Evolutionary conservation across 2,329 filamentous ascomycete genomes (phyloP), one percentile per base, ranked within the genome.

Genomic region (Fusarium clavum): DNA sequence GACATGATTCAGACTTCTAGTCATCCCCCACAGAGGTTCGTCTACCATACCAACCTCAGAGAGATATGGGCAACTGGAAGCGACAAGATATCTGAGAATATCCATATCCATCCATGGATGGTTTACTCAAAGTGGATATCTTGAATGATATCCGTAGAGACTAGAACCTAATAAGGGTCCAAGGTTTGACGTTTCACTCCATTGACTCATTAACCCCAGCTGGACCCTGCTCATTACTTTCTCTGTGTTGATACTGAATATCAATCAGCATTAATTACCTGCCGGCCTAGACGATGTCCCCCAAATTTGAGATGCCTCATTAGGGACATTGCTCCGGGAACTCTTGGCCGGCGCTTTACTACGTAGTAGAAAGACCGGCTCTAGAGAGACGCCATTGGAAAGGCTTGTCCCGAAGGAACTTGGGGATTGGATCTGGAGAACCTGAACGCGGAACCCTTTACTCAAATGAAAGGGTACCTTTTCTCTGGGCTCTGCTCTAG

Each of bases 391-490:
- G 43, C 34, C 47, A 59, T 49, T 64, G 60, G 52, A 59, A 58
- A 67, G 61, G 63, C 63, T 65, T 73, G 54, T 64, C 71, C 68
- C 61, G 64, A 69, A 62, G 27, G 38, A 40, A 34, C 47, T 65
- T 66, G 56, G 71, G 59, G 54, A 67, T 57, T 67, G 68, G 60
- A 71, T 57, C 69, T 74, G 71, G 64, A 71, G 61, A 64, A 61
- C 29, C 53, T 25, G 30, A 41, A 27, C 22, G 20, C 40, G 47
- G 34, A 41, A 56, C 45, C 59, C 57, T 62, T 62, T 40, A n/a
- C 34, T 38, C 16, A 38, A n/a, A 38, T 38, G 59, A 20, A 40
- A 29, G 46, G 40, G 30, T 38, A 38, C 32, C 47, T 27, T 18
- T 52, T 16, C 49, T 52, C n/a, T 40, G 20, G 48, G 32, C 32